A percentile compares a stretch with the other conserved stretches of the same genome.
These are phyloP conservation scores for Prasinococcaceae sp. DNA, from an alignment of 139 green algal genomes.

Conservation along the genomic window DNA sequence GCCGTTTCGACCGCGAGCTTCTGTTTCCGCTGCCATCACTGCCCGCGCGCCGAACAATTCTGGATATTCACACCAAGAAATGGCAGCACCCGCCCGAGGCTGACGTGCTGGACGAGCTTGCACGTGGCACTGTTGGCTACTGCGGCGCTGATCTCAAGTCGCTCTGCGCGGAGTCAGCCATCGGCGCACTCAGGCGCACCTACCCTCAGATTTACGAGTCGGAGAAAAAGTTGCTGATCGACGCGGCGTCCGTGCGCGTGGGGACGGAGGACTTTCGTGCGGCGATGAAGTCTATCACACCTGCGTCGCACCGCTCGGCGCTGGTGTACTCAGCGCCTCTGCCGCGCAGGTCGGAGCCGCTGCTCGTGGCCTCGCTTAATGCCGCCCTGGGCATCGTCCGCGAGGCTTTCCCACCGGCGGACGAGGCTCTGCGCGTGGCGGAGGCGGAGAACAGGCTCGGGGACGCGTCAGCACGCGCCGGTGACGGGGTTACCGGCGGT, in stretches of 20 bases:
- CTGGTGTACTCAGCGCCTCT: constrained; percentile 41
- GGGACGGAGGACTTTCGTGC: constrained; percentile 57
- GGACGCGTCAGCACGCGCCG: neutral
- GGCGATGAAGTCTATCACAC: constrained; percentile 58
- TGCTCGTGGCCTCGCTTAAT: constrained; percentile 27
- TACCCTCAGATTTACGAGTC: constrained; percentile 83
- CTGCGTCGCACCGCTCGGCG: constrained; percentile 50
- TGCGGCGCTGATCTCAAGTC: constrained; percentile 89
- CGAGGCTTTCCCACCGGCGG: constrained; percentile 42
- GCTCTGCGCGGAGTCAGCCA: constrained; percentile 77
- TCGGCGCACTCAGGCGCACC: constrained; percentile 60
- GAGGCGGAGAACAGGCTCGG: neutral
- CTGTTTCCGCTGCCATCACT: constrained; percentile 51
- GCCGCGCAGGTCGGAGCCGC: constrained; percentile 22
- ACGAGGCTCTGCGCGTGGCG: neutral
- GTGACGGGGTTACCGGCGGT: neutral
- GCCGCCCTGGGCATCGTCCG: constrained; percentile 26
- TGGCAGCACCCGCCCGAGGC: constrained; percentile 48
- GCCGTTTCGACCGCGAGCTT: constrained; percentile 61
- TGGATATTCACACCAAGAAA: constrained; percentile 74
- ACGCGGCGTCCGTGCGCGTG: constrained; percentile 43
- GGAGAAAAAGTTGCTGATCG: constrained; percentile 58
- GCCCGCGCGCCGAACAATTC: constrained; percentile 53
- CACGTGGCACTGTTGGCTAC: constrained; percentile 61
- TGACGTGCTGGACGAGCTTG: constrained; percentile 48